phyloP scores from a whole-genome alignment of 495 filamentous ascomycete genomes.

The Amniculicola lignicola region DNA sequence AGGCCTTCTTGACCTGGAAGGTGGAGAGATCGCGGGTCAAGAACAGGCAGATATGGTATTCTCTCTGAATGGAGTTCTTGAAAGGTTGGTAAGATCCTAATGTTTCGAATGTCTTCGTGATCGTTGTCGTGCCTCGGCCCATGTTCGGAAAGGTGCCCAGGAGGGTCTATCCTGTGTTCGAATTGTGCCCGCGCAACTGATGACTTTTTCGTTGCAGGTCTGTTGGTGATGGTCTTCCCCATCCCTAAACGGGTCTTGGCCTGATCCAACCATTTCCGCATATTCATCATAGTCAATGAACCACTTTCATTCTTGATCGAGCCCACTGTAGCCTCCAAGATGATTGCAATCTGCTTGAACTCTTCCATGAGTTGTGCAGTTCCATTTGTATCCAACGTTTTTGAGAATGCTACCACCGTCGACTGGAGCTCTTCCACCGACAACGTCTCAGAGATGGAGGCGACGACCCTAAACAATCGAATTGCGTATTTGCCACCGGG shows the following conservation, averaged over 20 bases:
- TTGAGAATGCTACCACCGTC: neutral
- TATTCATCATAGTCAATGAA: neutral
- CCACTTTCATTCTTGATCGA: neutral
- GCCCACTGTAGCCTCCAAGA: neutral
- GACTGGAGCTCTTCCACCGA: constrained; percentile 1
- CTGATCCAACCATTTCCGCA: neutral
- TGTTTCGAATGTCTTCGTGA: constrained; percentile 54
- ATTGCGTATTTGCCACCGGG: constrained; percentile 47
- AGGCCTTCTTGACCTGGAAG: constrained; percentile 56
- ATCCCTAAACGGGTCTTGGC: constrained; percentile 1
- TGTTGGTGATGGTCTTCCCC: neutral
- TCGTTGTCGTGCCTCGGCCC: constrained; percentile 69
- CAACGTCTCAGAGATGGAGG: neutral
- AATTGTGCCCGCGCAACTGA: constrained; percentile 3
- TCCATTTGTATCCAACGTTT: neutral
- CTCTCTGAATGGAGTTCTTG: constrained; percentile 55
- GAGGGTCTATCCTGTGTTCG: constrained; percentile 29
- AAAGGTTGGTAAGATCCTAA: constrained; percentile 61
- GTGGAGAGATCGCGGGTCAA: constrained; percentile 54
- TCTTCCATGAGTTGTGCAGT: neutral
- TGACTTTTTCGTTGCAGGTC: neutral
- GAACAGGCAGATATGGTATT: constrained; percentile 59
- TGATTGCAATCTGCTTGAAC: neutral
- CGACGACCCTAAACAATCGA: constrained; percentile 41
- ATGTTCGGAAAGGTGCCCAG: constrained; percentile 51